Evolutionary conservation across 345 rosid species (phyloP).

Genomic region (Eutrema heterophyllum): DNA sequence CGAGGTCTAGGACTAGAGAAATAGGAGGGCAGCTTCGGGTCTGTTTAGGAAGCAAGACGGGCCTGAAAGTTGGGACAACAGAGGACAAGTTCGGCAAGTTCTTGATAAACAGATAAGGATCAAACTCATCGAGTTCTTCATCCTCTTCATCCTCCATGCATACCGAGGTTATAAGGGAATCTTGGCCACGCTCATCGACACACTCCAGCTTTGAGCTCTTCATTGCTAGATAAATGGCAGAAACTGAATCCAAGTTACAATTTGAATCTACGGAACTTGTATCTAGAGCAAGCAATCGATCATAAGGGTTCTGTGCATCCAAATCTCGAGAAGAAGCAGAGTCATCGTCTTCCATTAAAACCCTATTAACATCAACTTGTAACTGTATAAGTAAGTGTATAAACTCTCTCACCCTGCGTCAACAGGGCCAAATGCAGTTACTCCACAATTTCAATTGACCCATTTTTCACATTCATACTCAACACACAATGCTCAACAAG

Average conservation of each 20-base stretch:
- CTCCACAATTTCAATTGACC: background rate
- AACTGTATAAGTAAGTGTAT: background rate
- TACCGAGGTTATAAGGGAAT: conserved; percentile 54
- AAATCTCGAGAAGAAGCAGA: conserved; percentile 33
- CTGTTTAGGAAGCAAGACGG: conserved; percentile 79
- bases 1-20: conserved; percentile 92
- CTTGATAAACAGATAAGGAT: conserved; percentile 87
- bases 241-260: conserved; percentile 54
- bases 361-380: conserved; percentile 24
- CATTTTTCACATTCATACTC: background rate
- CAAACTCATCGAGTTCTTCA: conserved; percentile 86
- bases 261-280: conserved; percentile 34
- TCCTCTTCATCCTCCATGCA: conserved; percentile 67
- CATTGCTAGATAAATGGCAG: conserved; percentile 96
- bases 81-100: conserved; percentile 86
- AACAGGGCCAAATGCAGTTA: background rate
- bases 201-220: conserved; percentile 93
- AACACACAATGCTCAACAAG: conserved; percentile 11
- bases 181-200: conserved; percentile 80
- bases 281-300: conserved; percentile 40
- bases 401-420: background rate
- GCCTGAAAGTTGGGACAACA: conserved; percentile 86
- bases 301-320: conserved; percentile 29
- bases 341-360: conserved; percentile 32
- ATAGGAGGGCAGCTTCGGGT: conserved; percentile 95